These are phyloP conservation scores for Tolypocladium album DNA, from an alignment of 2,329 filamentous ascomycete genomes.

Conservation along the genomic window DNA sequence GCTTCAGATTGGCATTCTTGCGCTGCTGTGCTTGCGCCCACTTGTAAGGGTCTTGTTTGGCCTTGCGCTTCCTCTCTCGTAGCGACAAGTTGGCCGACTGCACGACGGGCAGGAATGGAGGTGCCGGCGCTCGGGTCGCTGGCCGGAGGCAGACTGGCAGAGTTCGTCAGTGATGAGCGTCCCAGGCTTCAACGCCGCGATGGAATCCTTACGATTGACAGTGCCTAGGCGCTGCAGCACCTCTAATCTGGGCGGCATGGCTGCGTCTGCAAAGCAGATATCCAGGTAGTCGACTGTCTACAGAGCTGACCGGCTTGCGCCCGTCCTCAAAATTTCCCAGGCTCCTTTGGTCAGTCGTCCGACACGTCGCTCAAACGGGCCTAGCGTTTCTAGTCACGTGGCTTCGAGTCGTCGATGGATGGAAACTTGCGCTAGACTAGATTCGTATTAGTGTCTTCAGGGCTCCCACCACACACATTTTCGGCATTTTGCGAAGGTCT, in stretches of 20 bases:
- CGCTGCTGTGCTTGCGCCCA: conserved; percentile 72
- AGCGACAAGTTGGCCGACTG: conserved; percentile 54
- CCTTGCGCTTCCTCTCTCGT: conserved; percentile 53
- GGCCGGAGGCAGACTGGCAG: conserved; percentile 50
- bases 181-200: not conserved
- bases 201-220: conserved; percentile 43
- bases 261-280: conserved; percentile 15
- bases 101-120: conserved; percentile 45
- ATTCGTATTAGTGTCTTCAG: conserved; percentile 17
- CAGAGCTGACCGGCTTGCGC: not conserved
- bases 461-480: conserved; percentile 30
- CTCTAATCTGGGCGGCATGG: conserved; percentile 59
- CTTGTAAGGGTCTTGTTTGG: conserved; percentile 70
- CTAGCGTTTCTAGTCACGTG: conserved; percentile 21
- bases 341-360: not conserved
- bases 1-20: conserved; percentile 71
- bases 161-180: conserved; percentile 9
- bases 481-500: conserved; percentile 21
- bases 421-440: conserved; percentile 6
- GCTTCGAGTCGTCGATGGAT: not conserved
- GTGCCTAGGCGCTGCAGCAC: conserved; percentile 47
- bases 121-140: conserved; percentile 30
- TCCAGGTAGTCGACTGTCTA: not conserved
- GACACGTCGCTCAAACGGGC: not conserved
- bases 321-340: conserved; percentile 23